phyloP scores from a whole-genome alignment of 2,329 filamentous ascomycete genomes.

The Botrytis sinoallii region DNA sequence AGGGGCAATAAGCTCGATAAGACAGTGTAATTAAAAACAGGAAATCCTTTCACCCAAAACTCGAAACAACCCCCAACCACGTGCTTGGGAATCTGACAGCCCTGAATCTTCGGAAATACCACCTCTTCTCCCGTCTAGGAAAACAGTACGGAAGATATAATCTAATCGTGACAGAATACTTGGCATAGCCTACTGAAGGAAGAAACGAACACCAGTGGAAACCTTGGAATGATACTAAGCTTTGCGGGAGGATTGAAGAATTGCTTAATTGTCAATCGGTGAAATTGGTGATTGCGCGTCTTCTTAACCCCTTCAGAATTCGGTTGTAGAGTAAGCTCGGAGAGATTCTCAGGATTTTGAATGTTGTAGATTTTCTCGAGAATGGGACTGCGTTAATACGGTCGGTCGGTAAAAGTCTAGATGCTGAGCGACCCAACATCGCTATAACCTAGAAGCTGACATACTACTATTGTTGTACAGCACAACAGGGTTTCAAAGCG shows the following conservation, averaged over 20 bases:
- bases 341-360: not conserved
- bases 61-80: constrained; percentile 1
- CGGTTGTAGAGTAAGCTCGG: not conserved
- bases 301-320: not conserved
- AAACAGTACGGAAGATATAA: not conserved
- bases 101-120: not conserved
- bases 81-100: not conserved
- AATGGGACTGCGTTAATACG: not conserved
- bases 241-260: constrained; percentile 2
- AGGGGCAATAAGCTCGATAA: not conserved
- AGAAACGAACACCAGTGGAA: not conserved
- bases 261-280: no score
- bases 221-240: not conserved
- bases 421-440: not conserved
- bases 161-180: not conserved
- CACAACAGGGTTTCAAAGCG: not conserved
- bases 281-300: constrained; percentile 8
- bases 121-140: not conserved
- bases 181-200: not conserved
- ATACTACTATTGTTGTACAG: not conserved
- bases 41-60: not conserved
- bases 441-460: not conserved
- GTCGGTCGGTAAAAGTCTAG: not conserved
- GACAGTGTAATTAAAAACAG: not conserved
- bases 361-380: not conserved